phyloP scores from a whole-genome alignment of 345 rosid species.

The Citrus hindsii region DNA sequence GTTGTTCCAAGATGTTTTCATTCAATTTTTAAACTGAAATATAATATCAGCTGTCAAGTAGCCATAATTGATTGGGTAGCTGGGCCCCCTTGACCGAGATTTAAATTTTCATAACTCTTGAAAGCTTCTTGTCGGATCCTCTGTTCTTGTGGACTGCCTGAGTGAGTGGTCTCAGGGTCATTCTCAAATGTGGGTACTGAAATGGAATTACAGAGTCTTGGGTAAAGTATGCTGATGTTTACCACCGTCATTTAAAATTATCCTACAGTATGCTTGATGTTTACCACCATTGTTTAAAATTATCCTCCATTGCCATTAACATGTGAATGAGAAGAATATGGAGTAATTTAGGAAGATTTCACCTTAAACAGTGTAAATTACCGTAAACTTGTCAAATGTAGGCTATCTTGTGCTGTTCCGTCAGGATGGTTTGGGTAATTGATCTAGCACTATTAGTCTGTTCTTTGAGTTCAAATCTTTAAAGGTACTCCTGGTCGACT shows the following conservation, averaged over 20 bases:
- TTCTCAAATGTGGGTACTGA: background rate
- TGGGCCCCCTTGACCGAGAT: background rate
- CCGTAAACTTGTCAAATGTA: background rate
- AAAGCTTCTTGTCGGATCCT: background rate
- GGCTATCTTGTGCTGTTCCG: background rate
- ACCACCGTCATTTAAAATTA: background rate
- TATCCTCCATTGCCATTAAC: background rate
- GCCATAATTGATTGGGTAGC: background rate
- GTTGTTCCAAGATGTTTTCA: background rate
- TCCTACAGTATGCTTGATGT: background rate
- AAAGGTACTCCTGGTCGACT: background rate
- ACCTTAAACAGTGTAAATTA: background rate
- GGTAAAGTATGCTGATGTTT: background rate
- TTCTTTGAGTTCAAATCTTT: conserved; percentile 1
- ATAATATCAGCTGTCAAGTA: background rate
- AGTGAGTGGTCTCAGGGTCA: background rate
- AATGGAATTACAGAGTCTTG: background rate
- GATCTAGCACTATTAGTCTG: background rate
- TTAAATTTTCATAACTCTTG: background rate
- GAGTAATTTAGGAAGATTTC: background rate
- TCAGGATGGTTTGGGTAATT: background rate
- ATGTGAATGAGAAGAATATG: background rate
- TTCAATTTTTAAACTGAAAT: background rate
- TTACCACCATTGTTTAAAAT: background rate
- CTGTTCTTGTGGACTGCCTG: background rate